A percentile compares a stretch with the other conserved stretches of the same genome.
phyloP scores from a whole-genome alignment of 164 flowering plant species.

The Liquidambar formosana region DNA sequence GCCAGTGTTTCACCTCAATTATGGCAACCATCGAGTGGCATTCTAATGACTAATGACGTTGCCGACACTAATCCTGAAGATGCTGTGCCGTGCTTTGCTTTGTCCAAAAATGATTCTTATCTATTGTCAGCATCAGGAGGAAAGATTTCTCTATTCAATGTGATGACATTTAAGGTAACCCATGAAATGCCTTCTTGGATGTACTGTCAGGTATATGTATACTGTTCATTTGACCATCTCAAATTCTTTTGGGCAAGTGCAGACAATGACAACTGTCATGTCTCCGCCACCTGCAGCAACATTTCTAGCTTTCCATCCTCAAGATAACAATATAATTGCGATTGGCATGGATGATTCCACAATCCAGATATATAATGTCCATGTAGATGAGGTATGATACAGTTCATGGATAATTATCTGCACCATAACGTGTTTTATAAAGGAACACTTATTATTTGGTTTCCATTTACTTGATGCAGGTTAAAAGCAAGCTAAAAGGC shows the following conservation, averaged over 20 bases:
- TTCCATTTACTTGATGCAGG: conserved; percentile 20
- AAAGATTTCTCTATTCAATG: too few species aligned
- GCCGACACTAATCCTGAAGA: conserved; percentile 70
- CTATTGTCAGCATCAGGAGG: too few species aligned
- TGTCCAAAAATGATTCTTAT: too few species aligned
- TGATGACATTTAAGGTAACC: too few species aligned
- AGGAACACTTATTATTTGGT: too few species aligned
- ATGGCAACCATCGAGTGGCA: too few species aligned
- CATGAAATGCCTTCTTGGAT: too few species aligned
- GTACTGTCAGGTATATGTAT: too few species aligned
- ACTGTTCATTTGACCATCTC: conserved; percentile 92
- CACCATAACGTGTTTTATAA: too few species aligned
- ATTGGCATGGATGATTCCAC: conserved; percentile 36
- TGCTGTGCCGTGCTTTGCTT: conserved; percentile 85
- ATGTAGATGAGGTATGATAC: conserved; percentile 24
- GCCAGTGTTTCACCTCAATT: too few species aligned
- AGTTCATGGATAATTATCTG: too few species aligned
- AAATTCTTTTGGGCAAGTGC: conserved; percentile 20
- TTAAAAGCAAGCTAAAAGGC: conserved; percentile 26
- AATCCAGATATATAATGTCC: conserved; percentile 30
- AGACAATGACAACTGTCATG: conserved; percentile 76
- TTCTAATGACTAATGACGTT: too few species aligned
- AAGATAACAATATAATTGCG: conserved; percentile 33
- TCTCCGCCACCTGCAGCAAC: conserved; percentile 79
- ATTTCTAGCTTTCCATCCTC: conserved; percentile 51